Conservation (phyloP, 2,329 filamentous ascomycete species). For the Trichoderma atrobrunneum region DNA sequence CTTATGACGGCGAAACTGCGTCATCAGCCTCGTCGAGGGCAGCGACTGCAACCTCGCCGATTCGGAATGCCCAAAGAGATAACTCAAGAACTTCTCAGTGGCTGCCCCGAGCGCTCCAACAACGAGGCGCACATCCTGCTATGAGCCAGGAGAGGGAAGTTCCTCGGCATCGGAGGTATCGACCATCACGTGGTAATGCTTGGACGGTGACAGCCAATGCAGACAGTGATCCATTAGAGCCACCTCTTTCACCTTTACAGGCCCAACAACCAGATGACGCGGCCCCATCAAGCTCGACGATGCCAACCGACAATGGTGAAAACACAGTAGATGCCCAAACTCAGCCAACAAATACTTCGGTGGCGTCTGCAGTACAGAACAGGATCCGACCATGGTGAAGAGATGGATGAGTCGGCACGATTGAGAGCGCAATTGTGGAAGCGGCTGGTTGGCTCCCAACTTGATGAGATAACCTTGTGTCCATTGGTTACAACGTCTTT, state of each 20-base stretch:
- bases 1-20: background rate
- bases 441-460: background rate
- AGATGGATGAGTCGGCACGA: background rate
- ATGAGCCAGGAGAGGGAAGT: background rate
- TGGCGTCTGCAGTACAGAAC: background rate
- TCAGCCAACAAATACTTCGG: background rate
- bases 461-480: background rate
- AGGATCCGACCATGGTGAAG: constrained; percentile 14
- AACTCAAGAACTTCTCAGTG: background rate
- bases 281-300: background rate
- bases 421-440: background rate
- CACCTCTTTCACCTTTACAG: background rate
- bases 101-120: background rate
- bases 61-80: constrained; percentile 12
- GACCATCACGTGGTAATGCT: background rate
- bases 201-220: background rate
- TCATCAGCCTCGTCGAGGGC: background rate
- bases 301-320: background rate
- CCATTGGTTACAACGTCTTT: background rate
- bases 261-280: background rate
- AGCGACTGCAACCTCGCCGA: background rate
- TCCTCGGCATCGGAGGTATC: background rate
- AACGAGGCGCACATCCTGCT: background rate
- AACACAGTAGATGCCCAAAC: background rate
- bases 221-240: background rate